Evolutionary conservation across 257 asterid species (phyloP).

Genomic region (Solanum okadae): DNA sequence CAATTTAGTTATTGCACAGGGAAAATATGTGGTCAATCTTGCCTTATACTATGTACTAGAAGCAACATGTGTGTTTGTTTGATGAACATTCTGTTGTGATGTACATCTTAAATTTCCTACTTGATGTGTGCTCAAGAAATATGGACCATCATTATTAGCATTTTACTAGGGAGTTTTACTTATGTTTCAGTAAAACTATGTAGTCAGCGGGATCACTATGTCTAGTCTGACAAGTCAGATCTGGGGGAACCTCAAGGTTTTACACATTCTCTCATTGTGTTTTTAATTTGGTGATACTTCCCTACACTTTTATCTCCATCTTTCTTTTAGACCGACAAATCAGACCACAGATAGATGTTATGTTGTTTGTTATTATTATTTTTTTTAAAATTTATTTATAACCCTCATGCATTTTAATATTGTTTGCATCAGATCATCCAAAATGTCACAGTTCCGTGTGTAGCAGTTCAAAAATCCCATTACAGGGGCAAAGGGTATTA

Average conservation of each 20-base stretch:
- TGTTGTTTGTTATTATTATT: not conserved
- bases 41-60: not conserved
- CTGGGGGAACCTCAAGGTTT: not conserved
- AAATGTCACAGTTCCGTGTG: conserved; percentile 25
- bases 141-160: not conserved
- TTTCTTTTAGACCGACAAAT: not conserved
- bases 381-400: not conserved
- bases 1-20: not conserved
- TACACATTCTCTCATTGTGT: not conserved
- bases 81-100: not conserved
- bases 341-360: not conserved
- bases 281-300: not conserved
- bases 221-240: not conserved
- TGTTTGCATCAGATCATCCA: conserved; percentile 28
- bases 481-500: conserved; percentile 31
- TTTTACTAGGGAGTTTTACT: not conserved
- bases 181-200: not conserved
- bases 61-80: not conserved
- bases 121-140: not conserved
- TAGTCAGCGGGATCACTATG: not conserved
- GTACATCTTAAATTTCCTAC: not conserved
- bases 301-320: not conserved
- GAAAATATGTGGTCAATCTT: not conserved
- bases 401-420: not conserved
- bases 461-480: conserved; percentile 74